Conservation (phyloP, 1,139 yeast genomes). For the Spencermartinsiella ligniputridi region DNA sequence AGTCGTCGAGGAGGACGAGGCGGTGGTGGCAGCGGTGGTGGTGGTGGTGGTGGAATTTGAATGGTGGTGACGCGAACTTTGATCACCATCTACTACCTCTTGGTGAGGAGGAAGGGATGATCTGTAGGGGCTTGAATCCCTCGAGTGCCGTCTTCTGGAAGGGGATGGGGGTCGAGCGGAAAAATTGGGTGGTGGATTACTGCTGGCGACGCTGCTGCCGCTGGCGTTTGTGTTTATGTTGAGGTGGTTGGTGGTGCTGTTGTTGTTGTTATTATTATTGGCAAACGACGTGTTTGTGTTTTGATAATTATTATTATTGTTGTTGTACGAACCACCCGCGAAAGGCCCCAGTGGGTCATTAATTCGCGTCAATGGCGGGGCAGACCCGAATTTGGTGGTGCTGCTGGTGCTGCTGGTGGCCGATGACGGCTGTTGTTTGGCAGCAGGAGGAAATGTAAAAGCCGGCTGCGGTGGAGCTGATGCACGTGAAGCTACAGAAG, state of each 20-base stretch:
- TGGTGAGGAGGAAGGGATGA: conserved; percentile 47
- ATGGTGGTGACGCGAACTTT: neutral
- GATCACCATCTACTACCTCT: conserved; percentile 38
- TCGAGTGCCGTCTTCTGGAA: neutral
- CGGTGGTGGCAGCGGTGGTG: neutral
- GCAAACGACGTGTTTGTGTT: neutral
- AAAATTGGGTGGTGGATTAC: neutral
- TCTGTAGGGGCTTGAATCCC: neutral
- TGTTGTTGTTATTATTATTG: neutral
- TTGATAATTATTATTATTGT: neutral
- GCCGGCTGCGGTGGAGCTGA: conserved; percentile 1
- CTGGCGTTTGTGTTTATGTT: neutral
- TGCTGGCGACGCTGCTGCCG: neutral
- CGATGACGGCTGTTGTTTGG: neutral
- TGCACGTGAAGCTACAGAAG: conserved; percentile 2
- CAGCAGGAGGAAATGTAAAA: conserved; percentile 1
- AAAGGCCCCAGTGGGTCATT: neutral
- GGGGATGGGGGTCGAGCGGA: neutral
- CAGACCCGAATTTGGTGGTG: neutral
- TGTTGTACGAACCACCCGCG: conserved; percentile 1
- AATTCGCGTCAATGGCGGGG: conserved; percentile 2
- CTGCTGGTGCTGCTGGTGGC: neutral
- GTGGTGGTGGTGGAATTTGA: conserved; percentile 2
- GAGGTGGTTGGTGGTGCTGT: neutral
- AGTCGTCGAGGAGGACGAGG: neutral